Evolutionary conservation across 73 alveolate species (phyloP), one percentile per base, ranked within the genome.

Genomic region (Stentor roeselii): DNA sequence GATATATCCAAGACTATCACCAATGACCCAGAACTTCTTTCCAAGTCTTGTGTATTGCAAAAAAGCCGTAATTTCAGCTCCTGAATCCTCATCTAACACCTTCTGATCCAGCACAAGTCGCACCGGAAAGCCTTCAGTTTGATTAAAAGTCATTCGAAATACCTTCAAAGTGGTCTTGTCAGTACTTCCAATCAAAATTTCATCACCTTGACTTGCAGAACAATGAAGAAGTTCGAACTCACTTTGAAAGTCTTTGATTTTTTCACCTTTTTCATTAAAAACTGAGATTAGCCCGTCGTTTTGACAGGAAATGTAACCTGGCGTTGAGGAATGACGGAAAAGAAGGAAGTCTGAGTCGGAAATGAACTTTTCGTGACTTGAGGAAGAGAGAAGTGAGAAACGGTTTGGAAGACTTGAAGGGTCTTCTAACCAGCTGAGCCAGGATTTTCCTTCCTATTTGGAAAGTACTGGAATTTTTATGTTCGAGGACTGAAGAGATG

Each of bases 1-100:
- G 21, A 67, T 67, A 67, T 11, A n/a, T 67, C 80, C 80, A 30
- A 27, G 27, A 30, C 50, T 30, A 2, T 67, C 80, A 1, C 80
- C 80, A 67, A 67, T 32, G 34, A 67, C 34, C 80, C 80, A 67
- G 21, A 21, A 30, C 34, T 67, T 67, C 37, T 67, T 67, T n/a
- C 80, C 80, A 21, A 67, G 2, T 67, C 80, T 67, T 27, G 41
- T 11, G 34, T 67, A 67, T 14, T 67, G 41, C 21, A 21, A 30
- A 30, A 67, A 67, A 21, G 80, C 37, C 21, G 50, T 30, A 21
- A 40, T n/a, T 58, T 58, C 50, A 50, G 21, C 21, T 50, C 6
- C 67, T 50, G 6, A 6, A 50, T 50, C 67, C 6, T 6, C 21
- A 50, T 50, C 67, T 11, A 50, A 50, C 6, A 50, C 30, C 21